Evolutionary conservation across 2,329 filamentous ascomycete species (phyloP), one percentile per base, ranked within the genome.

Genomic region (Botrytis hyacinthi): DNA sequence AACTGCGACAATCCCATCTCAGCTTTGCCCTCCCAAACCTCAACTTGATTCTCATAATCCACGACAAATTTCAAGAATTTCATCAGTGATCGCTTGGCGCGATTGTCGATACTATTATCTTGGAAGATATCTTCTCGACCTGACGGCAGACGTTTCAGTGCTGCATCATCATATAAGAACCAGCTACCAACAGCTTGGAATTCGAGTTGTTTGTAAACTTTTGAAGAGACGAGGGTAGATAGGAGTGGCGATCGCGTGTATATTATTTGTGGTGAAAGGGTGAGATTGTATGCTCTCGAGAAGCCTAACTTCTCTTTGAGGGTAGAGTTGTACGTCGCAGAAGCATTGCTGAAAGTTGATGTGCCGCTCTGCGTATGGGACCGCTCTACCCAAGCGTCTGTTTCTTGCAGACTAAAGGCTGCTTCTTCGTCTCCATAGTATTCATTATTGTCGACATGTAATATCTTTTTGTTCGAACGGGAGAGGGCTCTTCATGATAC

Each of bases 181-280:
- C 95, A 98, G 73, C 93, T 95, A 40, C 95, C 95, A 40, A 98
- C 93, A 42, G 95, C 94, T 75, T 96, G 89, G 78, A 98, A 98
- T 81, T 98, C 95, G 65, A 99, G 88, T 83, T 98, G 95, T 35
- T 91, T 89, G 80, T 95, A 95, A 20, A 94, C 92, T 78, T 91
- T 92, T 10, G 95, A 97, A 3, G 94, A 94, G n/a, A 98, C 93
- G 26, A 98, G 88, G 78, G 91, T 88, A 14, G 90, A 88, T 8
- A 98, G 85, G 48, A 98, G 87, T 76, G 89, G 86, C 3, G 95
- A 97, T 71, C 91, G 91, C 16, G 93, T 89, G 82, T 98, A 96
- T 71, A 98, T 90, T 76, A 98, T 85, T 79, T 97, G 93, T 10
- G 96, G 95, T 32, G 94, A 92, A 16, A 98, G 86, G 1, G 94